These are phyloP conservation scores for Lepidium aucheri DNA, from an alignment of 345 rosid species.

Conservation along the genomic window DNA sequence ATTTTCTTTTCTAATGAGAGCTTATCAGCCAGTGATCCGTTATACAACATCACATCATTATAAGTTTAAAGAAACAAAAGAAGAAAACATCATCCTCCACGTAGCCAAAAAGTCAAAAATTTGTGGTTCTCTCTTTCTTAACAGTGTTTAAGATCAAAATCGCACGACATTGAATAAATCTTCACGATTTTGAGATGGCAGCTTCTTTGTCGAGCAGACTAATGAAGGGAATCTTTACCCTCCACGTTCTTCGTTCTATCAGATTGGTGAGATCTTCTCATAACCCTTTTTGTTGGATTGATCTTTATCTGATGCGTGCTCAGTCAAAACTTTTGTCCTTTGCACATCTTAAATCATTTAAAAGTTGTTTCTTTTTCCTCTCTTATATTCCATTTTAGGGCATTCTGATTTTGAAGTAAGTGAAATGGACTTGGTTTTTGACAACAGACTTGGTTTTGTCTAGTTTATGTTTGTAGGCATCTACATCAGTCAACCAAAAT, in stretches of 20 bases:
- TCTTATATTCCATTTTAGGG: neutral
- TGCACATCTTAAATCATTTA: neutral
- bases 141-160: no score
- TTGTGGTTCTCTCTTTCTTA: no score
- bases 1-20: no score
- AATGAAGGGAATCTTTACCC: slow-evolving; percentile 36
- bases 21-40: no score
- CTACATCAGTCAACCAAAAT: slow-evolving; percentile 32
- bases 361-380: neutral
- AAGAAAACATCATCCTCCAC: no score
- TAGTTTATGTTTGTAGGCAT: slow-evolving; percentile 32
- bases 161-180: neutral
- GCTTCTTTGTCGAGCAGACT: slow-evolving; percentile 50
- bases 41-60: neutral
- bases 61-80: no score
- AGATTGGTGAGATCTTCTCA: slow-evolving; percentile 38
- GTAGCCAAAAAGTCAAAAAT: no score
- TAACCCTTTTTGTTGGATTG: neutral
- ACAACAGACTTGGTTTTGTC: neutral
- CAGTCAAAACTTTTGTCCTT: neutral
- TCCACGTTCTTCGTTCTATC: slow-evolving; percentile 34
- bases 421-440: neutral
- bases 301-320: neutral
- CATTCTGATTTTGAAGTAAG: neutral
- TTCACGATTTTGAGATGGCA: slow-evolving; percentile 37